Evolutionary conservation across 202 grass and related monocot species (phyloP), one percentile per base, ranked within the genome.

Genomic region (Cymbopogon flexuosus): DNA sequence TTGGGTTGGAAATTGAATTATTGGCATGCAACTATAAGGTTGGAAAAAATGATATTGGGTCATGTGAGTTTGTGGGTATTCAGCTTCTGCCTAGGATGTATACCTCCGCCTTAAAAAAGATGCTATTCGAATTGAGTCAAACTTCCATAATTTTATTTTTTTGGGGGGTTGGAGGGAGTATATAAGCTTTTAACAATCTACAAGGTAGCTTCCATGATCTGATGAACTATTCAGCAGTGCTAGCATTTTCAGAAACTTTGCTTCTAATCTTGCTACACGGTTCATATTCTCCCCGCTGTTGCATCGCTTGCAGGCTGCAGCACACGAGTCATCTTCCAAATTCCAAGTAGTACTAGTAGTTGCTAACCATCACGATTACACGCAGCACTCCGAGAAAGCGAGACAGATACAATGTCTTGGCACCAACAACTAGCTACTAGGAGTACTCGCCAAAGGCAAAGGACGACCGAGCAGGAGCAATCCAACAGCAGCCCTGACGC

Each of bases 391-490:
- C 30, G 16, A 18, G 35, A 70, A 34, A 36, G 19, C 13, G 14
- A 56, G 12, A 57, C 54, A 36, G 69, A 62, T 80, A 59, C 76
- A 86, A 8, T 80, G 52, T 81, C 54, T 45, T 35, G 49, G 30
- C 42, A 27, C 27, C 27, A 65, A 27, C 52, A 46, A 37, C 37
- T 72, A 87, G 46, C 24, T 72, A 61, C 24, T 57, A 57, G 31
- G 31, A 33, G 6, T 21, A 56, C 18, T 21, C 36, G 19, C 62
- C 13, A 36, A 80, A 68, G 54, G 60, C 71, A 59, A 59, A 37
- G 58, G 39, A 34, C 75, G 45, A 46, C 68, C 76, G 76, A 78
- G 40, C 83, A 30, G 10, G 76, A 78, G 40, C 83, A 30, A 15
- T 62, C 24, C 33, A 46, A 24, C 77, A 58, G 59, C 39, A 15